Evolutionary conservation across 352 stramenopile species (phyloP).

Genomic region (Phytophthora fragariaefolia): DNA sequence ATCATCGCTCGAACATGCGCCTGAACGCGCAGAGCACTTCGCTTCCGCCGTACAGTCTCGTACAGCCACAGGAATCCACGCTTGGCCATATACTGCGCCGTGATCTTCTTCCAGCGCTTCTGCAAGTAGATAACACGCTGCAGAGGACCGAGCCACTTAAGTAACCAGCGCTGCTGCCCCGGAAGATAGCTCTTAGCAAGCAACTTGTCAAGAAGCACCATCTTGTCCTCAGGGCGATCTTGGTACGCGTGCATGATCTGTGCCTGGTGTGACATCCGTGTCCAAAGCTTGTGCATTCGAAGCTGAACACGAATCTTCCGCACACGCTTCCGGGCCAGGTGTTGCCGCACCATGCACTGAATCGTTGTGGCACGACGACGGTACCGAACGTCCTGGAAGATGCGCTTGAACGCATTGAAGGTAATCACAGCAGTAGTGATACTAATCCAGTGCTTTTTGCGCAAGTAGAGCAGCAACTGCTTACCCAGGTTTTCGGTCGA

Average conservation of each 20-base stretch:
- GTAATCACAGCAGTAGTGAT: conserved; percentile 71
- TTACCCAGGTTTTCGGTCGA: conserved; percentile 39
- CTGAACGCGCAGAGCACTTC: conserved; percentile 72
- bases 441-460: conserved; percentile 84
- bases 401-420: conserved; percentile 74
- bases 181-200: conserved; percentile 72
- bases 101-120: conserved; percentile 87
- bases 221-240: conserved; percentile 84
- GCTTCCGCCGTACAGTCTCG: conserved; percentile 67
- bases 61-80: conserved; percentile 84
- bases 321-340: conserved; percentile 75
- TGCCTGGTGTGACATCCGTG: conserved; percentile 64
- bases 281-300: conserved; percentile 72
- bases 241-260: conserved; percentile 83
- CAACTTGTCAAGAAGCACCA: conserved; percentile 81
- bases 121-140: conserved; percentile 87
- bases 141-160: conserved; percentile 87
- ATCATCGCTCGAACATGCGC: conserved; percentile 67
- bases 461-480: conserved; percentile 65
- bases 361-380: conserved; percentile 74
- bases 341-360: conserved; percentile 82
- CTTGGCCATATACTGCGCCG: conserved; percentile 74
- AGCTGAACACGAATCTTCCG: conserved; percentile 62
- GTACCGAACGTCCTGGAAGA: conserved; percentile 77
- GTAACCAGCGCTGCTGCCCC: conserved; percentile 69